phyloP scores from a whole-genome alignment of 2,329 filamentous ascomycete genomes.

The Arachnopeziza araneosa region DNA sequence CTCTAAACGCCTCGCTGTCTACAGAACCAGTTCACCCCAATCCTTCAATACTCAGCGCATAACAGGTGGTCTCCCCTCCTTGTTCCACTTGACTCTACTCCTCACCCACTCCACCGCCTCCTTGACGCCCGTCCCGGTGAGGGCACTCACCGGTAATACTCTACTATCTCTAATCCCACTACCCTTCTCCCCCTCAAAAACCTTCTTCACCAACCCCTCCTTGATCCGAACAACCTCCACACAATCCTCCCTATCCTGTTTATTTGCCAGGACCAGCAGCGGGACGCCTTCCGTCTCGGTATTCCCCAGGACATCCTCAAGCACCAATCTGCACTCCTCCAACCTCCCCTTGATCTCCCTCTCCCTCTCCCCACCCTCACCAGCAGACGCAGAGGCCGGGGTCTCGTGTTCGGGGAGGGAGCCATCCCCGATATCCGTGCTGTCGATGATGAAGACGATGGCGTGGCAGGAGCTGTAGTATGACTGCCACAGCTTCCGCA shows the following conservation, averaged over 20 bases:
- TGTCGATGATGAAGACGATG: constrained; percentile 97
- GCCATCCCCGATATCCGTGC: constrained; percentile 84
- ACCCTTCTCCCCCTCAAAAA: constrained; percentile 92
- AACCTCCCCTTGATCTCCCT: constrained; percentile 46
- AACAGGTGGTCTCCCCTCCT: constrained; percentile 82
- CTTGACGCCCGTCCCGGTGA: constrained; percentile 79
- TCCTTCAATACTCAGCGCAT: constrained; percentile 60
- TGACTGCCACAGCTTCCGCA: constrained; percentile 89
- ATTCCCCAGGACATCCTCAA: constrained; percentile 85
- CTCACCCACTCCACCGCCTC: constrained; percentile 98
- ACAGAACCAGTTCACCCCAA: neutral
- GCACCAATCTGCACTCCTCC: constrained; percentile 81
- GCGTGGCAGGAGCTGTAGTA: constrained; percentile 94
- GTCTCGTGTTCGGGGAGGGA: constrained; percentile 23
- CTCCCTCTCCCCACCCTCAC: neutral
- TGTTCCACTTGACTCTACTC: constrained; percentile 92
- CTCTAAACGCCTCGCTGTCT: constrained; percentile 22
- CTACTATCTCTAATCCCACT: constrained; percentile 81
- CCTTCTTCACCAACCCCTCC: constrained; percentile 89
- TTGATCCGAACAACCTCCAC: constrained; percentile 97
- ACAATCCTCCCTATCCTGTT: constrained; percentile 95
- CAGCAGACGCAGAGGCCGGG: neutral
- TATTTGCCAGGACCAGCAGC: constrained; percentile 88
- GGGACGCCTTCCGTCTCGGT: constrained; percentile 88
- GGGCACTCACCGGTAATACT: constrained; percentile 85